Evolutionary conservation across 2,329 filamentous ascomycete genomes (phyloP), one percentile per base, ranked within the genome.

Genomic region (Aspergillus ochraceoroseus): DNA sequence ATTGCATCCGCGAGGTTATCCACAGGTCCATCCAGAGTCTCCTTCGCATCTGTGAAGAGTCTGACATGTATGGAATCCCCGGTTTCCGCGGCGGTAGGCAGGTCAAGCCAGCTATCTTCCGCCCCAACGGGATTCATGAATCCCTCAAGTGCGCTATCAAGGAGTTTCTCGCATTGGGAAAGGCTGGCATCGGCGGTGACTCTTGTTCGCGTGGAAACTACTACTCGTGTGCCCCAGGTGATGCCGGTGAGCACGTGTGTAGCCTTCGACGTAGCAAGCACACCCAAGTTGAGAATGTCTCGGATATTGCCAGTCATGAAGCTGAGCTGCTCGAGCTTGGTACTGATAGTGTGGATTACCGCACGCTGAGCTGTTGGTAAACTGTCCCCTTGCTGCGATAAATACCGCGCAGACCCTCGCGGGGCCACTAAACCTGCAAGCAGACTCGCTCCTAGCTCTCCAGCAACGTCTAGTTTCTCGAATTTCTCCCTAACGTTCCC

Each of bases 161-260:
- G 5, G 3, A 23, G 22, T 3, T 4, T 6, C 13, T 34, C 25
- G 7, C 18, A 34, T 5, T 35, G 8, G 4, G 8, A 5, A 20
- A 11, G 4, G 5, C 23, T 26, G 9, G 11, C 25, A 19, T 23
- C 17, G 9, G 6, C 2, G 6, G 13, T 7, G 1, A 33, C 7
- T 12, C 32, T 25, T 31, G 13, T 35, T 9, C 29, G 19, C n/a
- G 18, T 12, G 1, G 32, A 36, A 4, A 32, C 27, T 6, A 42
- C 15, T 2, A 33, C 29, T 11, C 33, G 22, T 3, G 27, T 31
- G 6, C 39, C 39, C 27, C 29, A 42, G 4, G 20, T 32, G 6
- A 42, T 32, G n/a, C 39, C 39, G 5, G 33, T 42, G 12, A 42
- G 15, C 5, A 42, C 39, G 22, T 42, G 39, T 9, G 39, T 42